Evolutionary conservation across 495 filamentous ascomycete genomes (phyloP).

Genomic region (Hyaloscypha bicolor): DNA sequence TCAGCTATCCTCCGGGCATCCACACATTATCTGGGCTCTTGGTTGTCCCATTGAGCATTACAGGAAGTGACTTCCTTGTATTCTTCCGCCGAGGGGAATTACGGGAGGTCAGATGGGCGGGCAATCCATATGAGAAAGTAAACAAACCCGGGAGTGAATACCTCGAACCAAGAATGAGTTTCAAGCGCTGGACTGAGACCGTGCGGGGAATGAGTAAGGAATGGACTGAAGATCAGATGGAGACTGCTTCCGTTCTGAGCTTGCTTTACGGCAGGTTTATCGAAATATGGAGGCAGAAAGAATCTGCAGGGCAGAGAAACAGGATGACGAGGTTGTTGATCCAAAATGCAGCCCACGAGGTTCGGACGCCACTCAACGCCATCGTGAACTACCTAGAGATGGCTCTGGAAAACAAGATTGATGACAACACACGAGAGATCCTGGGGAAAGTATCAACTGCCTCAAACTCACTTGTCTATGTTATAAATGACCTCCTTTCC

Average conservation of each 20-base stretch:
- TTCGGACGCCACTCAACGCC: conserved; percentile 90
- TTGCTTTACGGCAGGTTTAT: conserved; percentile 82
- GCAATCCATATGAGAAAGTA: conserved; percentile 86
- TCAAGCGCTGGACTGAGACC: conserved; percentile 73
- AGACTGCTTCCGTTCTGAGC: conserved; percentile 87
- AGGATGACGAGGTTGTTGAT: conserved; percentile 78
- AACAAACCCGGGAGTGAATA: conserved; percentile 67
- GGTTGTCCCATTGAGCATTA: conserved; percentile 77
- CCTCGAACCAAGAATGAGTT: conserved; percentile 75
- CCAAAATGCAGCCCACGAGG: conserved; percentile 92
- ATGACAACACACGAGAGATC: conserved; percentile 83
- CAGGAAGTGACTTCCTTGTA: conserved; percentile 84
- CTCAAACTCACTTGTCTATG: conserved; percentile 91
- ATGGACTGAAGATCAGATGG: conserved; percentile 74
- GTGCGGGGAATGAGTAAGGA: conserved; percentile 74
- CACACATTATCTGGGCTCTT: conserved; percentile 76
- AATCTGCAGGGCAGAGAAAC: conserved; percentile 79
- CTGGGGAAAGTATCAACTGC: conserved; percentile 85
- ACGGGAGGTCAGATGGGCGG: conserved; percentile 75
- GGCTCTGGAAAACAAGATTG: conserved; percentile 80
- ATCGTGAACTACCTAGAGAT: conserved; percentile 97
- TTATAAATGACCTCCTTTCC: conserved; percentile 93
- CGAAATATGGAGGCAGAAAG: conserved; percentile 70
- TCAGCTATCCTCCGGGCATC: conserved; percentile 80
- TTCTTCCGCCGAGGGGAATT: conserved; percentile 84